A percentile compares a stretch with the other conserved stretches of the same genome.
Evolutionary conservation across 148 eudicot species (phyloP).

Genomic region (Chenopodium album): DNA sequence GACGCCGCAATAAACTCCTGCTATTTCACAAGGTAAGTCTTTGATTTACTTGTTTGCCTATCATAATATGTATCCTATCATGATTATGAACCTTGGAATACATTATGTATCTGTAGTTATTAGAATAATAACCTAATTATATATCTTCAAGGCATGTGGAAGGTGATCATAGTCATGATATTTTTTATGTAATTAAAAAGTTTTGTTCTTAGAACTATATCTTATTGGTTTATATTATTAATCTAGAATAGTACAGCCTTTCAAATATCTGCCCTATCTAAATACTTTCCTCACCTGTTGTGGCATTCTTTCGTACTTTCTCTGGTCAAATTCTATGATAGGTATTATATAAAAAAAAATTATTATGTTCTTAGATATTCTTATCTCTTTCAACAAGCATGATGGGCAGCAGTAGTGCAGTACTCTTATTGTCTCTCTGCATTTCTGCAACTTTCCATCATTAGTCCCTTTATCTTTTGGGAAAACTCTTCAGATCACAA

Average conservation of each 20-base stretch:
- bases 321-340: neutral
- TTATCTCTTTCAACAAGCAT: neutral
- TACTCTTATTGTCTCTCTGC: neutral
- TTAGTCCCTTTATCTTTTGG: neutral
- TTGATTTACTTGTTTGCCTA: constrained; percentile 2
- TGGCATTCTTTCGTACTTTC: neutral
- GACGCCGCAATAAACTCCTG: constrained; percentile 53
- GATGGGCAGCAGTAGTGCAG: neutral
- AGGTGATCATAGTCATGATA: neutral
- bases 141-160: neutral
- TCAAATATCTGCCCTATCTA: neutral
- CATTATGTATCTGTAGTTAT: neutral
- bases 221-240: neutral
- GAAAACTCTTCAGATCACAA: neutral
- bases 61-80: neutral
- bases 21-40: constrained; percentile 62
- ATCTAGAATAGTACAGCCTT: neutral
- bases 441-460: neutral
- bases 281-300: neutral
- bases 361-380: neutral
- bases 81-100: neutral
- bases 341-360: too few species aligned
- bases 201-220: neutral
- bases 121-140: neutral
- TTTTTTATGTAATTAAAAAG: neutral